A percentile compares a stretch with the other conserved stretches of the same genome.
These are phyloP conservation scores for Taiozyma sp. DNA, from an alignment of 1,139 yeast genomes.

Conservation along the genomic window DNA sequence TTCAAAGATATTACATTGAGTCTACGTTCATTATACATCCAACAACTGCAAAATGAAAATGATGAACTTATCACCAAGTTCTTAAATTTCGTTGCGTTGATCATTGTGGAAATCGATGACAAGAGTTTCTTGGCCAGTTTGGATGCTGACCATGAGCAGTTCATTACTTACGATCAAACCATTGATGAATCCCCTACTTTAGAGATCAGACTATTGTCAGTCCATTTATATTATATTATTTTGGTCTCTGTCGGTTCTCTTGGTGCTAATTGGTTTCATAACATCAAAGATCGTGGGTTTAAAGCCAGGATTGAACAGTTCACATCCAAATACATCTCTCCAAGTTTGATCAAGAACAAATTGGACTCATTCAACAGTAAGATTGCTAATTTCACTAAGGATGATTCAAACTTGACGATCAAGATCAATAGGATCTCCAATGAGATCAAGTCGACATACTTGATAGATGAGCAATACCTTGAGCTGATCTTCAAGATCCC, in stretches of 20 bases:
- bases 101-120: conserved; percentile 38
- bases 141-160: conserved; percentile 26
- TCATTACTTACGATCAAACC: conserved; percentile 20
- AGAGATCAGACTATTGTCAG: conserved; percentile 39
- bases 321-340: conserved; percentile 59
- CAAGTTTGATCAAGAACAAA: conserved; percentile 55
- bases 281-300: conserved; percentile 33
- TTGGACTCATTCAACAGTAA: conserved; percentile 46
- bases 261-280: conserved; percentile 69
- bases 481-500: conserved; percentile 79
- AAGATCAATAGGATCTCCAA: conserved; percentile 58
- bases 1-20: conserved; percentile 66
- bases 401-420: conserved; percentile 55
- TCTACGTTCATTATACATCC: conserved; percentile 56
- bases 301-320: conserved; percentile 43
- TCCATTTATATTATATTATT: conserved; percentile 53
- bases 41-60: conserved; percentile 42
- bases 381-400: conserved; percentile 32
- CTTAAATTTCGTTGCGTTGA: conserved; percentile 46
- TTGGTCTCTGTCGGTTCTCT: conserved; percentile 62
- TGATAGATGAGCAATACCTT: conserved; percentile 85
- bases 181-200: conserved; percentile 23
- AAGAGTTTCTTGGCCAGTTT: conserved; percentile 30
- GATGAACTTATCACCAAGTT: conserved; percentile 42
- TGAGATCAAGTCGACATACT: conserved; percentile 70